Percentiles rank a stretch among this genome's conserved stretches.
Conservation (phyloP, 2,329 filamentous ascomycete genomes). For the Xylariales sp. region DNA sequence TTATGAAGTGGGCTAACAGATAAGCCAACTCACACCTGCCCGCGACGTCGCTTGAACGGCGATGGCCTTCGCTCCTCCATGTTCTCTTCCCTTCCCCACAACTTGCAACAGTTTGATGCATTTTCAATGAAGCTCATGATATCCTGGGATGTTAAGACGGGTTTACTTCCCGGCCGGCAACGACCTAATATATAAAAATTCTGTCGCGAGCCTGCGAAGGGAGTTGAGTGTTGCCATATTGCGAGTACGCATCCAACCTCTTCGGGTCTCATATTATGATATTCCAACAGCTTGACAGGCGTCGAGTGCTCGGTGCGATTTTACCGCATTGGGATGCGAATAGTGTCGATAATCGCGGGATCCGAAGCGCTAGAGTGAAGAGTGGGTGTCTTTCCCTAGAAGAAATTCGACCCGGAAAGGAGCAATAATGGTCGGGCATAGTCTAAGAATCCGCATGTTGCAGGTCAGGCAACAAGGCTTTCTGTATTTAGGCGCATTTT, state of each 20-base stretch:
- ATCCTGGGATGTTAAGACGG: constrained; percentile 48
- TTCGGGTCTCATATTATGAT: constrained; percentile 40
- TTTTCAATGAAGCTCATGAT: constrained; percentile 50
- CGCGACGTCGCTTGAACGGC: constrained; percentile 14
- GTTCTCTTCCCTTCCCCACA: constrained; percentile 29
- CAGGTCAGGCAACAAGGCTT: constrained; percentile 45
- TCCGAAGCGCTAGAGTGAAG: constrained; percentile 42
- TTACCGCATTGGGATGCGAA: constrained; percentile 44
- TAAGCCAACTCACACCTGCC: constrained; percentile 54
- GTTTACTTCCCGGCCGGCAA: constrained; percentile 47
- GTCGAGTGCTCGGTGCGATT: constrained; percentile 41
- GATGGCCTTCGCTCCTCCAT: constrained; percentile 9
- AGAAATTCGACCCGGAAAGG: constrained; percentile 32
- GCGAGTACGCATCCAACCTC: constrained; percentile 39
- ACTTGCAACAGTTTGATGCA: constrained; percentile 45
- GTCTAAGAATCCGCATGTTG: constrained; percentile 40
- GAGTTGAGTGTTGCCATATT: constrained; percentile 37
- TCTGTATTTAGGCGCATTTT: constrained; percentile 51
- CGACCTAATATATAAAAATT: constrained; percentile 51
- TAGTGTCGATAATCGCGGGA: constrained; percentile 42
- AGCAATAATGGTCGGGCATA: constrained; percentile 39
- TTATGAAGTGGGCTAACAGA: constrained; percentile 88
- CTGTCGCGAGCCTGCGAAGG: constrained; percentile 49
- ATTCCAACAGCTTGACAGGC: constrained; percentile 40
- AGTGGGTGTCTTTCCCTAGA: constrained; percentile 39